A percentile compares a stretch with the other conserved stretches of the same genome.
Conservation (phyloP, 257 asterid species). For the Solanum rostratum region DNA sequence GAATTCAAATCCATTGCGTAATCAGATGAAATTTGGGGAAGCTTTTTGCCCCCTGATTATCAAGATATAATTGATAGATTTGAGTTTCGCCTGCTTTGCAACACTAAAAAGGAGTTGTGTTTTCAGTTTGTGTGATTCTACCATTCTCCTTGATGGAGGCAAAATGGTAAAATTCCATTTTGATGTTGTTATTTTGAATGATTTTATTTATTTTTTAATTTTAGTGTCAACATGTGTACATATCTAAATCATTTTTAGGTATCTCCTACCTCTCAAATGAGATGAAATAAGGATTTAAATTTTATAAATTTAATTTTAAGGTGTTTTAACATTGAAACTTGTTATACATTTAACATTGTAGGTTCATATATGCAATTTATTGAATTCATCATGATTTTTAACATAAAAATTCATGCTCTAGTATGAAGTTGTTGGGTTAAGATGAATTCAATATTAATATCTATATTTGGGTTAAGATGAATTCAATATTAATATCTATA, state of each 20-base stretch:
- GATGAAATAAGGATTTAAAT: too few relatives aligned
- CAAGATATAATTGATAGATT: background rate
- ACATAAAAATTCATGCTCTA: background rate
- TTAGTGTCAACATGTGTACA: background rate
- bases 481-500: too few relatives aligned
- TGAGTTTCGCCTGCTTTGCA: background rate
- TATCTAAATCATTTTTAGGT: background rate
- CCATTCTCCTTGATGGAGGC: background rate
- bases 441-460: too few relatives aligned
- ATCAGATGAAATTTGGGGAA: background rate
- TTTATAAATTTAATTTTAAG: background rate
- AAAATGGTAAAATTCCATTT: too few relatives aligned
- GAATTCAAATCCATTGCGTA: background rate
- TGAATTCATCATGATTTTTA: too few relatives aligned
- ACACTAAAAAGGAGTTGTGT: background rate
- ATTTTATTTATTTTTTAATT: too few relatives aligned
- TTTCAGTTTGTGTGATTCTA: too few relatives aligned
- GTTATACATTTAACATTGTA: too few relatives aligned
- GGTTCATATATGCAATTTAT: background rate
- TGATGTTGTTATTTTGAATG: background rate
- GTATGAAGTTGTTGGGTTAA: too few relatives aligned
- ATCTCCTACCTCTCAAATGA: background rate
- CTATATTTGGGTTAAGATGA: too few relatives aligned
- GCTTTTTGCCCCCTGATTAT: background rate
- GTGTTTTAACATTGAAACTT: background rate